Evolutionary conservation across 176 grass and related monocot species (phyloP), one percentile per base, ranked within the genome.

Genomic region (Aegilops longissima): DNA sequence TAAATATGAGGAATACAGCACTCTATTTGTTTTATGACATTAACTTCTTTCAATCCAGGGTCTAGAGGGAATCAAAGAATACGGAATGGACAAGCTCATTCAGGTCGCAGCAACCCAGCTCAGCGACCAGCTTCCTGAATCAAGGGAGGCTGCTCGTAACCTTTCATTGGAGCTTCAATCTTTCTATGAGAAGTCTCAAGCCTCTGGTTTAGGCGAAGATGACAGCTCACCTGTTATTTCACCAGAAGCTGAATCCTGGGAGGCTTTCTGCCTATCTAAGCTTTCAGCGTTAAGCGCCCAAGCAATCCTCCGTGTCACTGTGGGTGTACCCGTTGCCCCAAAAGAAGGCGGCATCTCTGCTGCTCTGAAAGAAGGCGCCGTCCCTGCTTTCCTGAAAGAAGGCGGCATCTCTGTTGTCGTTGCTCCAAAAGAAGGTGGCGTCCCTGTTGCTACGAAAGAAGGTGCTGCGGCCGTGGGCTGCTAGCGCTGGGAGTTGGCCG

Each of bases 71-170:
- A 87, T 92, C 42, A 87, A 88, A 90, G 85, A 83, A 70, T 91
- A 90, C 33, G 87, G 87, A 66, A 88, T 92, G 45, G 94, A 99
- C 78, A 99, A 94, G 72, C 94, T 99, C 79, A 83, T 99, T 66
- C 89, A 93, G 90, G 78, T 99, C 12, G 92, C 92, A 20, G 97
- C 97, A 77, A 88, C 94, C 66, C 97, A 99, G 58, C 93, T 99
- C n/a, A 93, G 92, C 8, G 97, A 99, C 67, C 97, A 99, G 61
- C 92, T 99, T 83, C 97, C 97, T 31, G 94, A 99, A 90, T 99
- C 97, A 79, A 99, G 97, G 87, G 97, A 99, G 67, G 94, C 97
- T 80, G 97, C 97, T 83, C 88, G 97, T n/a, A 91, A 90, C 29
- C 91, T 95, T 45, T 67, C 91, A 72, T 73, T 95, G 81, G 89